Evolutionary conservation across 306 rosid species (phyloP), one percentile per base, ranked within the genome.

Genomic region (Sechiopsis laciniata): DNA sequence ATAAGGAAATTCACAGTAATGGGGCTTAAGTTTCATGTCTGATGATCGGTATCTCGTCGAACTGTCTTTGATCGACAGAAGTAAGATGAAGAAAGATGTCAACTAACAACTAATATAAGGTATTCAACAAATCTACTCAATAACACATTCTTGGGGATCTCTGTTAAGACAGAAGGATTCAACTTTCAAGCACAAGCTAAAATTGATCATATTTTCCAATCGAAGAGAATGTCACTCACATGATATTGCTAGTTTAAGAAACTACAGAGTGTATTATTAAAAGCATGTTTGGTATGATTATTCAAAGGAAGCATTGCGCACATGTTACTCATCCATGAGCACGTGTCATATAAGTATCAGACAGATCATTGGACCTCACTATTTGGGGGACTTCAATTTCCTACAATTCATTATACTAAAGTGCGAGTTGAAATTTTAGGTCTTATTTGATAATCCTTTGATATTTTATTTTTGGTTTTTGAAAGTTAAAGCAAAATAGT

Each of bases 171-270:
- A 57, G 21, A 16, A 16, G 58, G 32, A 20, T 2, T 35, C 13
- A n/a, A 42, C 29, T 26, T 26, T 26, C 29, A 26, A 26, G 29
- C 29, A 42, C 17, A 7, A 7, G 17, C 55, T 6, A 45, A 45
- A 66, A 21, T 67, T 67, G 35, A 45, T 12, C 17, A 35, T 67
- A 67, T 67, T 67, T 67, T 26, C 29, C 29, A 26, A 26, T 1
- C 2, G 20, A 15, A 32, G 51, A n/a, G 52, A 37, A 13, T 62
- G 22, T 15, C 20, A 64, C 71, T 15, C 20, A 64, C 71, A 8
- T 64, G 52, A n/a, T n/a, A 64, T 17, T 8, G 26, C 71, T 64
- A 37, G 71, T 37, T n/a, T 64, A 64, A 64, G 51, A 64, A 64
- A 37, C 21, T 37, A 8, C 19, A 15, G 69, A 32, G 3, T 63